Evolutionary conservation across 2,329 filamentous ascomycete genomes (phyloP).

Genomic region (Nakataea oryzae): DNA sequence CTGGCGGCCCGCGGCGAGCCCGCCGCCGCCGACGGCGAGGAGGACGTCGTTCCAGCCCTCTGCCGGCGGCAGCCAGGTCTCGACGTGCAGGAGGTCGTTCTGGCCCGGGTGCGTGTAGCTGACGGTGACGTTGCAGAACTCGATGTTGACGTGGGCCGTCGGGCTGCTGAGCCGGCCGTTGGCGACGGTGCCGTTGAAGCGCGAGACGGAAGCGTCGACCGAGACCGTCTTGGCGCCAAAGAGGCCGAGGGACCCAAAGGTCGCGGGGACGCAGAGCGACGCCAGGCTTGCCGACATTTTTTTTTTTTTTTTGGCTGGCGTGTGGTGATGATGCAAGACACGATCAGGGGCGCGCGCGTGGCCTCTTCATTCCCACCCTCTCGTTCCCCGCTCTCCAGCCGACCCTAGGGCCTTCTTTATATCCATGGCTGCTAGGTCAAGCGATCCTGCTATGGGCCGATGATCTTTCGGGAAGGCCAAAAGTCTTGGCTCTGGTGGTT

Average conservation of each 20-base stretch:
- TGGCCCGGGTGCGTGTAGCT: constrained; percentile 24
- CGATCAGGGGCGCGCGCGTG: no score
- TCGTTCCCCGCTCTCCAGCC: no score
- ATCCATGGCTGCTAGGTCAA: no score
- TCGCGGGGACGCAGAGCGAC: not conserved
- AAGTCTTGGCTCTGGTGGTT: no score
- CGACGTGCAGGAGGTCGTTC: constrained; percentile 19
- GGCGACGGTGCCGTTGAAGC: not conserved
- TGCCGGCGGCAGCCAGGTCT: constrained; percentile 19
- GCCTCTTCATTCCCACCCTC: no score
- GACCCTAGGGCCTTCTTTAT: no score
- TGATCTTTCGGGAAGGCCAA: no score
- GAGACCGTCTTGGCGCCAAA: not conserved
- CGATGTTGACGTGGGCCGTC: not conserved
- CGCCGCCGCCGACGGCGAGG: constrained; percentile 22
- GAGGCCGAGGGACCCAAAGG: not conserved
- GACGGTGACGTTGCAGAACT: constrained; percentile 26
- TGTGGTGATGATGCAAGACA: no score
- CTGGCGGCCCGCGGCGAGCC: constrained; percentile 13
- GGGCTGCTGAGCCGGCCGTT: not conserved
- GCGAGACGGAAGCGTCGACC: not conserved
- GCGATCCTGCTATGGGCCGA: no score
- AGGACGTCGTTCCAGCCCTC: constrained; percentile 20
- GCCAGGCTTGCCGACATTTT: no score
- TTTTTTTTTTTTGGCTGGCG: no score